Base-by-base conservation (phyloP, 164 flowering plant genomes). In the Aristolochia contorta region DNA sequence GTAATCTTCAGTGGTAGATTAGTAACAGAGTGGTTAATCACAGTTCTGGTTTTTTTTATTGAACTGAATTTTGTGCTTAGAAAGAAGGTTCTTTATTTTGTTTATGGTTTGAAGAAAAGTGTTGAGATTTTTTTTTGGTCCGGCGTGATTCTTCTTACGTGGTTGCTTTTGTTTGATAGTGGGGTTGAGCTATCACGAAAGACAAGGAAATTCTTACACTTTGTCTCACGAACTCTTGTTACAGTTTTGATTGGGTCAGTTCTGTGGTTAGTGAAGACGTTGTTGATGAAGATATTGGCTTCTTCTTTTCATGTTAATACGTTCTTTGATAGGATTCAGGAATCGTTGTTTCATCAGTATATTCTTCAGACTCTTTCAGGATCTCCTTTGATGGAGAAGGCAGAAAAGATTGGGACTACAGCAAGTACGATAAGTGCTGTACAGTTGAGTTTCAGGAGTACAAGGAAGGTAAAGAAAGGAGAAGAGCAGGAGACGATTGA, bases 321-420 rank as follows among this genome's bases (percentile, higher is more conserved):
- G 50, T 91, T 82, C 77, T 91, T 89, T 60, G 98, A 91, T 25
- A 73, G 96, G 59, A 89, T 91, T 66, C 92, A 85, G 60, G 96
- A 86, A 62, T 82, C 94, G 3, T 67, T 86, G 6, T 84, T 81
- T 61, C 84, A 85, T 70, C 96, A 89, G 59, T 85, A 86, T 67
- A 77, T 89, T 49, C 79, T 91, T 24, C 75, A 70, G 70, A 75
- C 79, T 6, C 90, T 91, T 19, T 86, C 97, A 0, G 87, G 91
- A 30, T 83, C 81, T 32, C 92, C 94, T 16, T 15, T 75, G 58
- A 75, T 80, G 83, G 87, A 78, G 66, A 61, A 67, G 69, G 79
- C 67, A 4, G 82, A 69, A 43, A 66, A 5, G 3, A 47, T 75
- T 24, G 78, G 74, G 12, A 23, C 56, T 18, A 27, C 56, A 15